Base-by-base conservation (phyloP, 2,329 filamentous ascomycete species). In the Botrytis deweyae region DNA sequence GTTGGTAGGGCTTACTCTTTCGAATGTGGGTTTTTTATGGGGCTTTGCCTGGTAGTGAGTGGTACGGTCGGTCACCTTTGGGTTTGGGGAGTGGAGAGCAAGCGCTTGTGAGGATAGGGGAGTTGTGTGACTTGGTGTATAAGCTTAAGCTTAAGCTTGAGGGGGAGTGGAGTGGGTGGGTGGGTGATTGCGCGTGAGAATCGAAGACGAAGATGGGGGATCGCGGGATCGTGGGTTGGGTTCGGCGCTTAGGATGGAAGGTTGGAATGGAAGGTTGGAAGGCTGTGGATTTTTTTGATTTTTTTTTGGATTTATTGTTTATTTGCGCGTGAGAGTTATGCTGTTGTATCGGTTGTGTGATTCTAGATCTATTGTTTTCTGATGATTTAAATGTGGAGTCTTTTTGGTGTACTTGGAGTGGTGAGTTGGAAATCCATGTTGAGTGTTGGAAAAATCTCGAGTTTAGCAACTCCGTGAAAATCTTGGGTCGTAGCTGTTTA, bases 1-100 rank as follows among this genome's bases (percentile, higher is more conserved):
- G 2, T 33, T n/a, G 8, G 0, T 7, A 18, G 3, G 5, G 14
- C n/a, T 6, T 55, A 7, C 12, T 55, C 25, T 16, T 0, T 16
- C 12, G 25, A 12, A 3, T 1, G 1, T 55, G 2, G 1, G 12
- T 14, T 55, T 55, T 42, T 44, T 44, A 9, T 49, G 20, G 8
- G 8, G 46, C 20, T 2, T 7, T 25, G 4, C 20, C 46, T 49
- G 46, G 46, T 49, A 49, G 10, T 49, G 20, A 49, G 9, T 46
- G 18, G 44, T 18, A 4, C 4, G 2, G 49, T 16, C 49, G 6
- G 49, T 1, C 33, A 33, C 33, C 33, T 55, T 55, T 14, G 25
- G 12, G 12, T 49, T 25, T 49, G 20, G 22, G 25, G 5, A 55
- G 49, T 14, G 49, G 25, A 55, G 49, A 14, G 49, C 4, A 55